Percentiles rank a stretch among this genome's conserved stretches.
phyloP scores from a whole-genome alignment of 2,329 filamentous ascomycete genomes.

The Claviceps maximensis region DNA sequence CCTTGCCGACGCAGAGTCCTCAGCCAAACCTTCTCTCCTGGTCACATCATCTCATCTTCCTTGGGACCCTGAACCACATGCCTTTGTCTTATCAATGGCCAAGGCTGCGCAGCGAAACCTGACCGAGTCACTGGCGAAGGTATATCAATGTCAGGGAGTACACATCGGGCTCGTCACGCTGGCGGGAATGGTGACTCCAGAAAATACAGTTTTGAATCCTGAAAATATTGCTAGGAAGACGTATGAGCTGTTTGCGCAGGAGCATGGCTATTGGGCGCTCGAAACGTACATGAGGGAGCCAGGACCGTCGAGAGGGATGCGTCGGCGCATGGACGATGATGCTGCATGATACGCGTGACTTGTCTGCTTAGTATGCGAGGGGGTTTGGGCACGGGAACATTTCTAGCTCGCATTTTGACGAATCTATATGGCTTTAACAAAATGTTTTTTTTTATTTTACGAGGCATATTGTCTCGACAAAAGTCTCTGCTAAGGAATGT shows the following conservation, averaged over 20 bases:
- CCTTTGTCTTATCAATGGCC: slow-evolving; percentile 35
- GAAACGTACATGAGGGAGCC: background rate
- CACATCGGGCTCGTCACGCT: slow-evolving; percentile 34
- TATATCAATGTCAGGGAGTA: slow-evolving; percentile 25
- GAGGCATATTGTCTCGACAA: background rate
- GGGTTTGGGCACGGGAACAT: background rate
- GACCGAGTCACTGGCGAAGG: slow-evolving; percentile 28
- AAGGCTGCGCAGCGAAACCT: slow-evolving; percentile 40
- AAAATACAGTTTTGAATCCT: slow-evolving; percentile 7
- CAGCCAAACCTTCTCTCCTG: slow-evolving; percentile 29
- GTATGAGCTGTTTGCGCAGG: slow-evolving; percentile 9
- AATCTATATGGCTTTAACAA: background rate
- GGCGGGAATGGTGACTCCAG: slow-evolving; percentile 19
- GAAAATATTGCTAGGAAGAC: slow-evolving; percentile 9
- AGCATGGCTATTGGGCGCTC: slow-evolving; percentile 1
- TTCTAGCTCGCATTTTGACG: background rate
- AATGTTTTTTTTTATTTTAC: too few species aligned
- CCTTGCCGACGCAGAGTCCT: slow-evolving; percentile 16
- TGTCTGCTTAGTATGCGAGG: too few species aligned
- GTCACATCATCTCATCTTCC: slow-evolving; percentile 36
- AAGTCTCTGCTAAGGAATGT: background rate
- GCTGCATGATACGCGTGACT: background rate
- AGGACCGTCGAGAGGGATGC: background rate
- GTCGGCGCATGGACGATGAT: background rate
- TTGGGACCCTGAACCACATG: slow-evolving; percentile 29